Conservation (phyloP, 1,139 yeast genomes). For the Meyerozyma carpophila region DNA sequence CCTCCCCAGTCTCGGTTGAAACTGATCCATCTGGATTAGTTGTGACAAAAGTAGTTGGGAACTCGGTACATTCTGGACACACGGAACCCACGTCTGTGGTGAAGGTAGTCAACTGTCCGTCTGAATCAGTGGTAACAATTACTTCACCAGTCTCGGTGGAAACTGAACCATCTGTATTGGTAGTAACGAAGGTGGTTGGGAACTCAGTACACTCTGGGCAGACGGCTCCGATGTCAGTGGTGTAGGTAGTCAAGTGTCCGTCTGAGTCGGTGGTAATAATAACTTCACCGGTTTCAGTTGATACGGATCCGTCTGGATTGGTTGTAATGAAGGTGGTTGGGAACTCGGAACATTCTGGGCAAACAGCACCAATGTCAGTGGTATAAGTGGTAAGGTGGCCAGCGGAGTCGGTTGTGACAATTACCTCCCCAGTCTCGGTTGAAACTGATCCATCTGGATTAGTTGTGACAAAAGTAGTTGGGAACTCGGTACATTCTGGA, state of each 20-base stretch:
- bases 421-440: slow-evolving; percentile 1
- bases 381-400: background rate
- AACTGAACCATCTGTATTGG: background rate
- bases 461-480: slow-evolving; percentile 2
- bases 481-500: background rate
- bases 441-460: background rate
- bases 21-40: slow-evolving; percentile 1
- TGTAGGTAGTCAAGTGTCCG: slow-evolving; percentile 5
- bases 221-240: background rate
- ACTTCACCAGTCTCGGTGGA: slow-evolving; percentile 1
- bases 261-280: slow-evolving; percentile 8
- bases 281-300: slow-evolving; percentile 4
- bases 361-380: background rate
- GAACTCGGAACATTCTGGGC: background rate
- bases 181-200: slow-evolving; percentile 2
- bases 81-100: background rate
- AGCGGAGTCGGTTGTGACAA: slow-evolving; percentile 1
- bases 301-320: slow-evolving; percentile 2
- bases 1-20: background rate
- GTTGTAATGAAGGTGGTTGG: slow-evolving; percentile 1
- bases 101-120: slow-evolving; percentile 1
- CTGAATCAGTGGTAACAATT: background rate
- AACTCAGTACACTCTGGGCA: background rate
- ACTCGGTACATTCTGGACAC: background rate
- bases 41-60: slow-evolving; percentile 2